Conservation (phyloP, 805 yeast species). For the Starmerella vaccinii region DNA sequence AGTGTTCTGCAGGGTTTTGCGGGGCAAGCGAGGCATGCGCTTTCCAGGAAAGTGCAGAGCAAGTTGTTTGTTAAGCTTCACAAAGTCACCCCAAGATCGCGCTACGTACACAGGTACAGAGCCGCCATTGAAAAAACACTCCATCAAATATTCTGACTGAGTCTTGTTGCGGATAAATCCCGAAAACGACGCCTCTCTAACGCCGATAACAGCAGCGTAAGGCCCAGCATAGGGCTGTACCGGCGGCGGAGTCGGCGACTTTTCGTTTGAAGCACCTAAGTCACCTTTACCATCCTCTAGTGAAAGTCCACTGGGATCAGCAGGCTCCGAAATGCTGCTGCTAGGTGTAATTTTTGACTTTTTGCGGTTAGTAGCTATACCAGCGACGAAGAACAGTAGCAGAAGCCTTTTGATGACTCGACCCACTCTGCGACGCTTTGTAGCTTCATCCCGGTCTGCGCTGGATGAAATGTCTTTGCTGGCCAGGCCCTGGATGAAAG, state of each 20-base stretch:
- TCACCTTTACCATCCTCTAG: constrained; percentile 18
- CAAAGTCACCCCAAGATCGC: constrained; percentile 61
- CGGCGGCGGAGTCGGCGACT: background rate
- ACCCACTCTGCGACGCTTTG: constrained; percentile 57
- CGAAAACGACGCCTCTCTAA: constrained; percentile 32
- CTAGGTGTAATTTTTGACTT: constrained; percentile 9
- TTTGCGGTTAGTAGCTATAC: constrained; percentile 54
- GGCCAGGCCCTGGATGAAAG: constrained; percentile 70
- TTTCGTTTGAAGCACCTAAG: background rate
- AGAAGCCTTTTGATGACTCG: constrained; percentile 53
- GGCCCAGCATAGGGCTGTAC: constrained; percentile 43
- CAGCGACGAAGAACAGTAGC: constrained; percentile 62
- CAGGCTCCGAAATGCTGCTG: background rate
- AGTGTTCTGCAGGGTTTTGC: constrained; percentile 33
- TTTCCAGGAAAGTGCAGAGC: constrained; percentile 55
- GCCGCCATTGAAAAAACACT: constrained; percentile 26
- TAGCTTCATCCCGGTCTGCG: constrained; percentile 63
- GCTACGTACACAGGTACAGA: constrained; percentile 39
- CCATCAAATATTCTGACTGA: constrained; percentile 29
- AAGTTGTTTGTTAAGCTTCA: constrained; percentile 43
- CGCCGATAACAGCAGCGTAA: constrained; percentile 61
- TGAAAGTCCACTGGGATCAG: constrained; percentile 14
- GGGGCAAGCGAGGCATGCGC: constrained; percentile 49
- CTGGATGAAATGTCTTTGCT: constrained; percentile 59
- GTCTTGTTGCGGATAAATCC: constrained; percentile 26